Percentiles rank a stretch among this genome's conserved stretches.
phyloP scores from a whole-genome alignment of 495 filamentous ascomycete species.

The Daldinia grandis region DNA sequence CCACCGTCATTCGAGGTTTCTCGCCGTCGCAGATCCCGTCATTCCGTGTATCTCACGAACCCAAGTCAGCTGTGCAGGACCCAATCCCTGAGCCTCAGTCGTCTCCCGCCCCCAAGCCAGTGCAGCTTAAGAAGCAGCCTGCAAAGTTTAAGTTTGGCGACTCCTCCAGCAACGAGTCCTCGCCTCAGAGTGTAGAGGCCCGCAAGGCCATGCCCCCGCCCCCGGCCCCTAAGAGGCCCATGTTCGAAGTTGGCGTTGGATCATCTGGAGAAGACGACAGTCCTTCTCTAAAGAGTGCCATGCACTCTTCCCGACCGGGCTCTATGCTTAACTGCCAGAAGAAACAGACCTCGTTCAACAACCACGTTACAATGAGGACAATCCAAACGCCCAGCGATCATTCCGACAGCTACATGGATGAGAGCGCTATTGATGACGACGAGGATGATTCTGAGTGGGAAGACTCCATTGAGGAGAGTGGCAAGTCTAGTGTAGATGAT shows the following conservation, averaged over 20 bases:
- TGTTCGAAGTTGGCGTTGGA: slow-evolving; percentile 77
- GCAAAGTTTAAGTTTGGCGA: slow-evolving; percentile 64
- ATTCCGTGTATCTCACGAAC: slow-evolving; percentile 50
- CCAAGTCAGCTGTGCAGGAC: slow-evolving; percentile 39
- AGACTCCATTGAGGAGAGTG: slow-evolving; percentile 89
- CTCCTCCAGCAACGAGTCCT: slow-evolving; percentile 59
- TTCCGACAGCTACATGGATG: slow-evolving; percentile 76
- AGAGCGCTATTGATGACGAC: slow-evolving; percentile 87
- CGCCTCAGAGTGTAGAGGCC: slow-evolving; percentile 56
- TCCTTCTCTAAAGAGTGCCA: slow-evolving; percentile 77
- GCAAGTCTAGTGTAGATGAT: slow-evolving; percentile 80
- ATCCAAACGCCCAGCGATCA: slow-evolving; percentile 71
- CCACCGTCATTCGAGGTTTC: slow-evolving; percentile 86
- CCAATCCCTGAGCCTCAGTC: slow-evolving; percentile 55
- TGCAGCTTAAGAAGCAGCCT: slow-evolving; percentile 58
- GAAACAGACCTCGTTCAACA: slow-evolving; percentile 87
- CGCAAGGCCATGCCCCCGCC: slow-evolving; percentile 60
- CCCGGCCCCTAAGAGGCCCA: slow-evolving; percentile 68
- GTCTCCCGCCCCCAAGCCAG: slow-evolving; percentile 58
- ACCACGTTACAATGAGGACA: slow-evolving; percentile 72
- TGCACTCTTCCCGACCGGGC: slow-evolving; percentile 56
- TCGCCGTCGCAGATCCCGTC: slow-evolving; percentile 79
- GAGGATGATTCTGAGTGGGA: slow-evolving; percentile 92
- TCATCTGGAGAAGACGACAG: slow-evolving; percentile 78
- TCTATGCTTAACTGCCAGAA: slow-evolving; percentile 61